These are phyloP conservation scores for Cercospora sp. DNA, from an alignment of 2,329 filamentous ascomycete genomes.

Conservation along the genomic window DNA sequence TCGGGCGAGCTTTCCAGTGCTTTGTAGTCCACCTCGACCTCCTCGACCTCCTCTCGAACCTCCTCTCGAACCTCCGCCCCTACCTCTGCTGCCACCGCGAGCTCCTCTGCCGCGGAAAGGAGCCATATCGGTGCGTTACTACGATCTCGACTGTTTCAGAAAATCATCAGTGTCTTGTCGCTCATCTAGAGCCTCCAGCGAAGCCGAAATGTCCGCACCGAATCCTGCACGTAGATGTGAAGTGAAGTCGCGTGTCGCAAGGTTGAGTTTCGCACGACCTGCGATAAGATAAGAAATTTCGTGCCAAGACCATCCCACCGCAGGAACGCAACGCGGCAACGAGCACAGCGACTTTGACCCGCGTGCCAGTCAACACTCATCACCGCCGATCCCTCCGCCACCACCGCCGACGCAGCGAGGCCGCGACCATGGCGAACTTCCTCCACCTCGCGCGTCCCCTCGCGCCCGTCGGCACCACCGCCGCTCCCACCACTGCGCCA, in stretches of 20 bases:
- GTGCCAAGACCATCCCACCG: slow-evolving; percentile 6
- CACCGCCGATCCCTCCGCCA: slow-evolving; percentile 11
- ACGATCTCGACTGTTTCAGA: not conserved
- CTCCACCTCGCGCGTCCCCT: slow-evolving; percentile 92
- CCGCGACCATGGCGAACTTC: slow-evolving; percentile 64
- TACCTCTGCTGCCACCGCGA: slow-evolving; percentile 31
- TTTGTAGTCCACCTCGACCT: slow-evolving; percentile 28
- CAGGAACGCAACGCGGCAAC: slow-evolving; percentile 8
- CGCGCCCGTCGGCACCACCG: slow-evolving; percentile 75
- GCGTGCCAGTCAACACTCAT: slow-evolving; percentile 8
- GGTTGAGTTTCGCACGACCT: not conserved
- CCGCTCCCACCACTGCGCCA: slow-evolving; percentile 78
- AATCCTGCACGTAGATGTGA: not conserved
- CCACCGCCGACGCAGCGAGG: slow-evolving; percentile 10
- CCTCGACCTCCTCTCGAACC: slow-evolving; percentile 33
- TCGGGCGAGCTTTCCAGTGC: slow-evolving; percentile 32
- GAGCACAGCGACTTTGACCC: slow-evolving; percentile 9
- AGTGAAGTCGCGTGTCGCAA: not conserved
- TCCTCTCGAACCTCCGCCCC: slow-evolving; percentile 31
- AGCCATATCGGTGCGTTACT: slow-evolving; percentile 26
- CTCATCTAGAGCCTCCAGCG: not conserved
- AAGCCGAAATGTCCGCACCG: not conserved
- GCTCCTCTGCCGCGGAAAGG: slow-evolving; percentile 36
- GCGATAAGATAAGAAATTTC: slow-evolving; percentile 13
- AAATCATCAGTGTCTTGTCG: not conserved